phyloP scores from a whole-genome alignment of 768 basidiomycete genomes.

The Suillus hirtellus region DNA sequence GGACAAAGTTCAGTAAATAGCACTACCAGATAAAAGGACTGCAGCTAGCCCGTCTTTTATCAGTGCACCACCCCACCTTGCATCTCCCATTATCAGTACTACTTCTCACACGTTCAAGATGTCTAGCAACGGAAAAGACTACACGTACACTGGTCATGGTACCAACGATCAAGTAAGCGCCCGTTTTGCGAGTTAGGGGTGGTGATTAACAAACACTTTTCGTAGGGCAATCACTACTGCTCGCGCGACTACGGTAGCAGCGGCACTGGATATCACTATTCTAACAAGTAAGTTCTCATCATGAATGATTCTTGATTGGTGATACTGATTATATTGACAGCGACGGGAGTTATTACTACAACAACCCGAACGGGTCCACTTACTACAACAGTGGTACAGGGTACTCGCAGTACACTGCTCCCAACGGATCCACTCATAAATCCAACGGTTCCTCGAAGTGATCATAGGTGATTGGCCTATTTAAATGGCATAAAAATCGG shows the following conservation, averaged over 20 bases:
- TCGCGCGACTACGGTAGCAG: conserved; percentile 47
- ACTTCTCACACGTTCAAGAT: neutral
- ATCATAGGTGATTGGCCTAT: neutral
- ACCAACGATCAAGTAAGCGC: conserved; percentile 51
- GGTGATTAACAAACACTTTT: neutral
- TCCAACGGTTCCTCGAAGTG: conserved; percentile 29
- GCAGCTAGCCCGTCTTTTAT: neutral
- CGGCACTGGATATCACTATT: conserved; percentile 58
- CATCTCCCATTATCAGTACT: neutral
- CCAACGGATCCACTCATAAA: conserved; percentile 35
- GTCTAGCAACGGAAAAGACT: conserved; percentile 25
- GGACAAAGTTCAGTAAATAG: neutral
- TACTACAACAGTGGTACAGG: conserved; percentile 58
- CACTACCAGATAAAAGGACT: neutral
- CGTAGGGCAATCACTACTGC: conserved; percentile 64
- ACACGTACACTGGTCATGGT: conserved; percentile 47
- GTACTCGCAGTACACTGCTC: conserved; percentile 50
- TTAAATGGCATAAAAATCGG: neutral
- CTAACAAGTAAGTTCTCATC: conserved; percentile 45
- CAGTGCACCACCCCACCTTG: neutral
- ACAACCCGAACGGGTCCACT: conserved; percentile 58
- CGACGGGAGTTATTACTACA: conserved; percentile 64
- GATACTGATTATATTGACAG: conserved; percentile 23
- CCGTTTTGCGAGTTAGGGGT: neutral
- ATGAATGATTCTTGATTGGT: neutral